A percentile compares a stretch with the other conserved stretches of the same genome.
phyloP scores from a whole-genome alignment of 2,329 filamentous ascomycete species.

The Xylaria multiplex region DNA sequence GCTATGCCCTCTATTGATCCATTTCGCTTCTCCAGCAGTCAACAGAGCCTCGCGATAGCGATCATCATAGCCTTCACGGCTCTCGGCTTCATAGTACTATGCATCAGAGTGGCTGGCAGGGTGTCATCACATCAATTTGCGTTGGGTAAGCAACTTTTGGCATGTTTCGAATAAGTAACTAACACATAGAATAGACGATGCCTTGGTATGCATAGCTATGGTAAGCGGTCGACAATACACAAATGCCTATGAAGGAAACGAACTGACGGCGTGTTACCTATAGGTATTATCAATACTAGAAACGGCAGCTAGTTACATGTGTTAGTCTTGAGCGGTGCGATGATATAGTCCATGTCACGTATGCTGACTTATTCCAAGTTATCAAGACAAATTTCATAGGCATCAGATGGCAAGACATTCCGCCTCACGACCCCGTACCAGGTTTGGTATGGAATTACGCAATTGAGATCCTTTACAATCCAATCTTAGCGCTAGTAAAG shows the following conservation, averaged over 20 bases:
- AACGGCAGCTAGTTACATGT: conserved; percentile 43
- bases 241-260: background rate
- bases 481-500: conserved; percentile 58
- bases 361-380: conserved; percentile 32
- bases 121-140: conserved; percentile 41
- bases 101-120: conserved; percentile 38
- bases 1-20: conserved; percentile 32
- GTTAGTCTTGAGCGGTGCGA: conserved; percentile 27
- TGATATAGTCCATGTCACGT: background rate
- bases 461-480: conserved; percentile 57
- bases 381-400: conserved; percentile 43
- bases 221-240: conserved; percentile 27
- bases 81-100: conserved; percentile 38
- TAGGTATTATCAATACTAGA: conserved; percentile 41
- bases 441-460: conserved; percentile 51
- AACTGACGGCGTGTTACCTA: conserved; percentile 2
- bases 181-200: conserved; percentile 36
- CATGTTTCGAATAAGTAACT: conserved; percentile 17
- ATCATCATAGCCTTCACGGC: conserved; percentile 38
- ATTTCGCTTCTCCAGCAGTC: conserved; percentile 30
- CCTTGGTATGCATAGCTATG: conserved; percentile 41
- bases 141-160: conserved; percentile 31
- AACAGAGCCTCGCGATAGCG: conserved; percentile 37
- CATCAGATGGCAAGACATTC: conserved; percentile 37
- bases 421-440: conserved; percentile 38